Percentiles rank a stretch among this genome's conserved stretches.
phyloP scores from a whole-genome alignment of 108 stramenopile genomes.

The Cyclotella distinguenda region DNA sequence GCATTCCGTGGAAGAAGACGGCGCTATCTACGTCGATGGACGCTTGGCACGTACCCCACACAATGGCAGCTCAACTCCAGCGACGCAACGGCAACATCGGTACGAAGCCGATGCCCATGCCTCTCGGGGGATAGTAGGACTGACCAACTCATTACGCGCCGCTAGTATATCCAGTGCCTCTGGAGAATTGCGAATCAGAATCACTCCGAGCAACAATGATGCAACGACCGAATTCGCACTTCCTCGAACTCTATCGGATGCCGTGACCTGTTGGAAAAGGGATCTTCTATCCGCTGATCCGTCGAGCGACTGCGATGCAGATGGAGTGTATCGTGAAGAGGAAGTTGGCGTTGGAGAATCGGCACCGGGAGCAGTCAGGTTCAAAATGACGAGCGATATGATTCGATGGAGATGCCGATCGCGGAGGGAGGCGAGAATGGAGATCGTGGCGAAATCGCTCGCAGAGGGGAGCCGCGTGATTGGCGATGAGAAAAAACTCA shows the following conservation, averaged over 20 bases:
- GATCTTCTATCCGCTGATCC: conserved; percentile 33
- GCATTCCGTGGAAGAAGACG: conserved; percentile 32
- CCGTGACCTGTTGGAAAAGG: conserved; percentile 54
- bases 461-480: conserved; percentile 14
- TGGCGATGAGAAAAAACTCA: background rate
- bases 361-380: conserved; percentile 19
- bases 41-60: no score
- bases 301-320: no score
- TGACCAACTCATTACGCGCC: conserved; percentile 68
- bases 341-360: conserved; percentile 28
- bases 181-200: conserved; percentile 69
- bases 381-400: conserved; percentile 42
- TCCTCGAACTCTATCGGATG: conserved; percentile 22
- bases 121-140: conserved; percentile 66
- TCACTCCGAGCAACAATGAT: conserved; percentile 4
- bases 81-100: conserved; percentile 10
- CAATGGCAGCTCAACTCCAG: background rate
- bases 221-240: no score
- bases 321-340: background rate
- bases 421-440: conserved; percentile 33
- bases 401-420: conserved; percentile 38
- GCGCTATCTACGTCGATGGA: background rate
- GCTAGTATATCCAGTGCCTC: conserved; percentile 75
- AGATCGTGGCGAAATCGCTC: conserved; percentile 31
- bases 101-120: conserved; percentile 81